A percentile compares a stretch with the other conserved stretches of the same genome.
phyloP scores from a whole-genome alignment of 768 basidiomycete species.

The Boletus rubroflammeus region DNA sequence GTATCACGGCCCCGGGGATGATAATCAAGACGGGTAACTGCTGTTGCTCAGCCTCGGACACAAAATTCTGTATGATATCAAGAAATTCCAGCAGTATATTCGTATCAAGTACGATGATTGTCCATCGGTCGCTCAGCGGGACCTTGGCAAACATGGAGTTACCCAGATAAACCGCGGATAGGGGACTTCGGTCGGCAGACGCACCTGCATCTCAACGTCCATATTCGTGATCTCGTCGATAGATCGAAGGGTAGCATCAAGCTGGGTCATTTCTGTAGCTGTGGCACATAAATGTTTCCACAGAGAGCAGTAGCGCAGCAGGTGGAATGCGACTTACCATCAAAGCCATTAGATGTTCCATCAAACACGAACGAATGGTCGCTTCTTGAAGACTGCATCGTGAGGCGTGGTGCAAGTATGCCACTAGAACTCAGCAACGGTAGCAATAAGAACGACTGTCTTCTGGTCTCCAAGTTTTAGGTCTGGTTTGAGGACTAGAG shows the following conservation, averaged over 20 bases:
- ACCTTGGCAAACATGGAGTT: conserved; percentile 28
- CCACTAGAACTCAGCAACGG: not conserved
- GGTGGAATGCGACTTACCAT: conserved; percentile 8
- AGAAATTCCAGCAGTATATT: conserved; percentile 73
- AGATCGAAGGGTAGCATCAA: conserved; percentile 43
- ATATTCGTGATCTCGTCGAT: conserved; percentile 56
- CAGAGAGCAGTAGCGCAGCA: not conserved
- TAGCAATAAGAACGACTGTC: not conserved
- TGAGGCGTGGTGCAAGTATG: not conserved
- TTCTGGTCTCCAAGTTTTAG: not conserved
- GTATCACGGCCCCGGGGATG: conserved; percentile 71
- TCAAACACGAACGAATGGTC: not conserved
- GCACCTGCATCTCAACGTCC: conserved; percentile 75
- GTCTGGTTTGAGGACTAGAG: no score
- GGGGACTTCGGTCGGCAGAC: conserved; percentile 10
- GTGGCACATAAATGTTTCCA: not conserved
- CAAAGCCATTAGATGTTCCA: not conserved
- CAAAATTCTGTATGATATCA: conserved; percentile 60
- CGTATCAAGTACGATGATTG: conserved; percentile 69
- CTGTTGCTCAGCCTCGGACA: conserved; percentile 52
- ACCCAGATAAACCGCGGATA: not conserved
- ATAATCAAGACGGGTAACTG: conserved; percentile 55
- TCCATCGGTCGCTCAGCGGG: conserved; percentile 38
- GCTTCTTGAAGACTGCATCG: conserved; percentile 3
- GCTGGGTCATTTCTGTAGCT: conserved; percentile 11